Percentiles rank a stretch among this genome's conserved stretches.
Evolutionary conservation across 768 basidiomycete species (phyloP).

Genomic region (Candolleomyces aberdarensis): DNA sequence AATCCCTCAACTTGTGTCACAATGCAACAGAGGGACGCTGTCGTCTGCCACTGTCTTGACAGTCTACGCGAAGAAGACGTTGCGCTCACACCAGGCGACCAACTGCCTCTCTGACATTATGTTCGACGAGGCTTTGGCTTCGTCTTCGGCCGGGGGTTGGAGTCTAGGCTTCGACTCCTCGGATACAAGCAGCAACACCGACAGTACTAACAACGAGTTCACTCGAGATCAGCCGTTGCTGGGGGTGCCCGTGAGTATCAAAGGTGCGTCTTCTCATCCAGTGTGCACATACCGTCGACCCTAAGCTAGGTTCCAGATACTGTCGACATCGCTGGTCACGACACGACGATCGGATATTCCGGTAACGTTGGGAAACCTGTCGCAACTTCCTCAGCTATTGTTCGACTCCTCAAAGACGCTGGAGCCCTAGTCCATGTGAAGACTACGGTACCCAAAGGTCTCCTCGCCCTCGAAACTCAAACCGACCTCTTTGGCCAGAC

Average conservation of each 20-base stretch:
- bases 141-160: constrained; percentile 37
- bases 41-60: constrained; percentile 42
- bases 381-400: constrained; percentile 47
- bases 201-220: constrained; percentile 20
- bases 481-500: constrained; percentile 64
- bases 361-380: constrained; percentile 43
- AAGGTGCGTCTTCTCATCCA: constrained; percentile 36
- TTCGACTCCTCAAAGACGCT: constrained; percentile 54
- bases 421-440: constrained; percentile 66
- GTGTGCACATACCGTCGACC: constrained; percentile 5
- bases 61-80: constrained; percentile 52
- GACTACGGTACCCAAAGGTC: constrained; percentile 56
- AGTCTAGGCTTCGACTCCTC: constrained; percentile 31
- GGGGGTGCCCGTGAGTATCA: constrained; percentile 68
- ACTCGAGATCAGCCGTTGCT: constrained; percentile 46
- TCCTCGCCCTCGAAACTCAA: constrained; percentile 52
- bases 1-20: constrained; percentile 41
- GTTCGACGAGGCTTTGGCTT: constrained; percentile 44
- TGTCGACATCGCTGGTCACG: constrained; percentile 51
- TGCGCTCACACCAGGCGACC: constrained; percentile 52
- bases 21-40: constrained; percentile 40
- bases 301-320: constrained; percentile 29
- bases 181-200: constrained; percentile 21
- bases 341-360: constrained; percentile 62
- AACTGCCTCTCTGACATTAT: constrained; percentile 71